Percentiles rank a stretch among this genome's conserved stretches.
Conservation (phyloP, 164 flowering plant species). For the Macadamia integrifolia region DNA sequence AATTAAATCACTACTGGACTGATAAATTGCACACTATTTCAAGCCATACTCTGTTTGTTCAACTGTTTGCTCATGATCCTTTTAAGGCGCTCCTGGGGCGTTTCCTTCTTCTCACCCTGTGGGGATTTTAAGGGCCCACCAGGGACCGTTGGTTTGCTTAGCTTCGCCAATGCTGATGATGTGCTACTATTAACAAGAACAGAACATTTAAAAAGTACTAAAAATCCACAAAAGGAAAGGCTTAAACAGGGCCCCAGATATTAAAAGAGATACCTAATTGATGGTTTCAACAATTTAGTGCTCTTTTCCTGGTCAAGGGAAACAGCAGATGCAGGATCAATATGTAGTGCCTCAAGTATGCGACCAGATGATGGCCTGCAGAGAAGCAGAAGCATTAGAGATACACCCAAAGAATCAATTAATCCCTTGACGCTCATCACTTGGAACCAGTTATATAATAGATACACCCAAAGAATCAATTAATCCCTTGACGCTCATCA, state of each 20-base stretch:
- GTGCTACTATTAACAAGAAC: conserved; percentile 38
- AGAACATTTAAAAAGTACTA: not conserved
- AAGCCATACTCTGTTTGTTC: conserved; percentile 74
- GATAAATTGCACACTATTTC: not conserved
- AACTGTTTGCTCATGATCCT: conserved; percentile 95
- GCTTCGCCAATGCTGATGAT: conserved; percentile 75
- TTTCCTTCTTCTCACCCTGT: conserved; percentile 88
- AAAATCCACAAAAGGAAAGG: not conserved
- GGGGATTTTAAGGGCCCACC: conserved; percentile 46
- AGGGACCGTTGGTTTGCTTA: conserved; percentile 52
- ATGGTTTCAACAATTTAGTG: conserved; percentile 46
- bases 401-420: conserved; percentile 5
- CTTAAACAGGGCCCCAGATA: not conserved
- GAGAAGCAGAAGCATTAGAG: conserved; percentile 39
- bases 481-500: conserved; percentile 11
- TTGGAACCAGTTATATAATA: conserved; percentile 5
- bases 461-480: conserved; percentile 5
- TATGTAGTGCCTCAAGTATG: conserved; percentile 93
- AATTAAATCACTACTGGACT: not conserved
- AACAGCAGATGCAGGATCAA: conserved; percentile 96
- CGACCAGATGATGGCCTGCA: conserved; percentile 85
- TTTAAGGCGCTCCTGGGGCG: conserved; percentile 97
- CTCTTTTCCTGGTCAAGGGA: conserved; percentile 72
- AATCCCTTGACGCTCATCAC: conserved; percentile 11
- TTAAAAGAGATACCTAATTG: conserved; percentile 46